phyloP scores from a whole-genome alignment of 2,329 filamentous ascomycete species.

The Rachicladosporium sp. region DNA sequence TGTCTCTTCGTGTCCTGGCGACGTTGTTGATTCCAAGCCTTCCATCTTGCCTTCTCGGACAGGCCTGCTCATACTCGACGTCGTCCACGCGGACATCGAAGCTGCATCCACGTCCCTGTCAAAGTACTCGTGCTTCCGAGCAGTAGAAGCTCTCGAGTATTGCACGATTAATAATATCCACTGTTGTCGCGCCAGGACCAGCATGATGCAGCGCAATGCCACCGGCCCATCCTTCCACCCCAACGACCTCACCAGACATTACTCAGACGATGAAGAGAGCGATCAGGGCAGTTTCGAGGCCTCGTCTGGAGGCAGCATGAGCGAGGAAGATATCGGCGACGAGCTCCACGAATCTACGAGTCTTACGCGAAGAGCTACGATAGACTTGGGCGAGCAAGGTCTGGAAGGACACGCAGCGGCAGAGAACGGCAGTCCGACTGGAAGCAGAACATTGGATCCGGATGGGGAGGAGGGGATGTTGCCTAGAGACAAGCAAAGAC shows the following conservation, averaged over 20 bases:
- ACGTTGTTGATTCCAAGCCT: no score
- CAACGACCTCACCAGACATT: constrained; percentile 10
- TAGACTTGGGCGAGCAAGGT: constrained; percentile 12
- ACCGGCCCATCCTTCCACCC: constrained; percentile 16
- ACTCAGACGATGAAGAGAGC: constrained; percentile 15
- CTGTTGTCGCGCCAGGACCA: neutral
- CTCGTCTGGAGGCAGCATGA: constrained; percentile 9
- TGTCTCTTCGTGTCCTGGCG: no score
- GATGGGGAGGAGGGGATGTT: constrained; percentile 21
- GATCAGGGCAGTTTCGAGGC: constrained; percentile 10
- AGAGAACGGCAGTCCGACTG: constrained; percentile 1
- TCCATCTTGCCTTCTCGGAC: no score
- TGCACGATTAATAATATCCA: no score
- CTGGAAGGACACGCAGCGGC: neutral
- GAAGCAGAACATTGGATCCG: neutral
- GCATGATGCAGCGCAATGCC: constrained; percentile 19
- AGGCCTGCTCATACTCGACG: no score
- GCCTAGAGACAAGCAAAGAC: constrained; percentile 43
- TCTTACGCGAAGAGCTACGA: constrained; percentile 15
- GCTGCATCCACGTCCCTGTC: no score
- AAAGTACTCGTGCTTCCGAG: no score
- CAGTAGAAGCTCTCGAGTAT: no score
- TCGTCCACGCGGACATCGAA: no score
- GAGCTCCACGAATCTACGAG: constrained; percentile 16
- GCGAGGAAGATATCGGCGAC: constrained; percentile 9